phyloP scores from a whole-genome alignment of 1,284 basidiomycete species.

The Phaffia rhodozyma region DNA sequence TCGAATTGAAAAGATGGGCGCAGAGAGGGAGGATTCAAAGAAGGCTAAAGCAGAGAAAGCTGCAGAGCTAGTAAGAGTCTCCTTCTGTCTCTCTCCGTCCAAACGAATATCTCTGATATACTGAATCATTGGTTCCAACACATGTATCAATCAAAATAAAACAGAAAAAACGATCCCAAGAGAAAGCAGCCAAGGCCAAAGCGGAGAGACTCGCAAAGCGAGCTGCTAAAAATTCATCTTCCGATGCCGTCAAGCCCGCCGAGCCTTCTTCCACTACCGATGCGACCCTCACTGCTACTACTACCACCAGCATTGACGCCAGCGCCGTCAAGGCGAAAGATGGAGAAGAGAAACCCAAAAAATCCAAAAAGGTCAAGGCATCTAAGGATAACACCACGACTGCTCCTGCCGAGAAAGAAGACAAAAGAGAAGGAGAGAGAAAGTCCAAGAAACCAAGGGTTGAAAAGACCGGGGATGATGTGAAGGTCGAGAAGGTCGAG shows the following conservation, averaged over 20 bases:
- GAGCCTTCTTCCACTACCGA: background rate
- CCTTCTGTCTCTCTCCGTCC: background rate
- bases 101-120: no score
- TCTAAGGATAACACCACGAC: no score
- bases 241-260: background rate
- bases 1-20: background rate
- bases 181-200: slow-evolving; percentile 10
- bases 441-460: background rate
- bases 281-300: background rate
- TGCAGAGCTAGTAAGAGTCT: background rate
- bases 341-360: no score
- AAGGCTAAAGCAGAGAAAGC: slow-evolving; percentile 3
- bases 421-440: background rate
- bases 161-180: slow-evolving; percentile 3
- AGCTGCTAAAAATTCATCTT: background rate
- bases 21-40: background rate
- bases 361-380: no score
- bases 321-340: no score
- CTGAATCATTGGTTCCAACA: background rate
- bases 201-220: slow-evolving; percentile 6
- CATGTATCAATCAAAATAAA: no score
- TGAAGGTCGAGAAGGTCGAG: background rate
- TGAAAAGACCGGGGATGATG: background rate
- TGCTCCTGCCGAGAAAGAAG: background rate
- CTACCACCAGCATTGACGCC: no score